Evolutionary conservation across 2,329 filamentous ascomycete species (phyloP).

Genomic region (Nemania sp.): DNA sequence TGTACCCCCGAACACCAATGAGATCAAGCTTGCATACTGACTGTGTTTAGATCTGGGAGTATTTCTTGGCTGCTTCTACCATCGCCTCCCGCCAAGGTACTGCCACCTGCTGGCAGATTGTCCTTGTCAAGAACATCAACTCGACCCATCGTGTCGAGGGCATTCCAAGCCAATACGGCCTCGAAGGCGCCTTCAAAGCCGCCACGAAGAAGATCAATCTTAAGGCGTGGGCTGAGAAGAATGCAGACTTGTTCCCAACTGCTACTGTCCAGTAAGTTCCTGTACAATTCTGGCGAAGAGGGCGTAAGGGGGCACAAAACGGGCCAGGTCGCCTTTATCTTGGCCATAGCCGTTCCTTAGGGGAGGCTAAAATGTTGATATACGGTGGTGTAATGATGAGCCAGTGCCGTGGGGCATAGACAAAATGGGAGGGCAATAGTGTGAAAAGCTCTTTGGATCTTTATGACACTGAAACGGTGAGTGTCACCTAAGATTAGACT

Average conservation of each 20-base stretch:
- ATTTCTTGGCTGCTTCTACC: conserved; percentile 76
- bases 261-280: conserved; percentile 35
- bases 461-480: too few species aligned
- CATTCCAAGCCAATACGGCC: conserved; percentile 65
- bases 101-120: conserved; percentile 79
- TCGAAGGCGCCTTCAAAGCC: conserved; percentile 61
- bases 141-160: conserved; percentile 77
- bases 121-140: conserved; percentile 81
- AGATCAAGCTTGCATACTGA: conserved; percentile 20
- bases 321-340: too few species aligned
- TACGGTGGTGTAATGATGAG: too few species aligned
- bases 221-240: conserved; percentile 40
- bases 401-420: too few species aligned
- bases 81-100: conserved; percentile 75
- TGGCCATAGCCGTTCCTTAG: too few species aligned
- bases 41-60: conserved; percentile 66
- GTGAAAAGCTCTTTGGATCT: too few species aligned
- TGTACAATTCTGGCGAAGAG: too few species aligned
- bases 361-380: too few species aligned
- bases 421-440: too few species aligned
- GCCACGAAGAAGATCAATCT: conserved; percentile 39
- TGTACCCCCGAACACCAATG: conserved; percentile 43
- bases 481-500: too few species aligned
- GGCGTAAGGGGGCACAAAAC: too few species aligned
- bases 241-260: conserved; percentile 41